phyloP scores from a whole-genome alignment of 306 rosid genomes.

The Cicer pinnatifidum region DNA sequence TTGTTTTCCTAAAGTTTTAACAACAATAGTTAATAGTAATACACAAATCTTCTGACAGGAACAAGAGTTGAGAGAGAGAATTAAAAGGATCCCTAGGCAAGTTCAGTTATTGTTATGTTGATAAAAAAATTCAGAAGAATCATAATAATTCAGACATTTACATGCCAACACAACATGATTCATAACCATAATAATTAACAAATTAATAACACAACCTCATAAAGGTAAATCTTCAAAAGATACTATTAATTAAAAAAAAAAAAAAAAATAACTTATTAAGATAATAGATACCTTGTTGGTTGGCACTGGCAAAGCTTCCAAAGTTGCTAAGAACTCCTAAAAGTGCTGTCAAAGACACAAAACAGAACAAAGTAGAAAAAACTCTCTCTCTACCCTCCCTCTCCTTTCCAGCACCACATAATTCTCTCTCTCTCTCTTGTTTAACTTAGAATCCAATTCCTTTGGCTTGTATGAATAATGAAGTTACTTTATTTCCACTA shows the following conservation, averaged over 20 bases:
- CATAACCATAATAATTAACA: slow-evolving; percentile 39
- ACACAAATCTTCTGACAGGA: slow-evolving; percentile 48
- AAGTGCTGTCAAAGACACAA: slow-evolving; percentile 38
- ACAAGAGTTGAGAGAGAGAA: slow-evolving; percentile 18
- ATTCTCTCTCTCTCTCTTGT: slow-evolving; percentile 37
- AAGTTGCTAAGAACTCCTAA: slow-evolving; percentile 30
- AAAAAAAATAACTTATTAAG: slow-evolving; percentile 32
- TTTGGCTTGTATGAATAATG: slow-evolving; percentile 46
- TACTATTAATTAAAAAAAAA: background rate
- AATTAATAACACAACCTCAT: slow-evolving; percentile 23
- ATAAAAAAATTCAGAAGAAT: slow-evolving; percentile 39
- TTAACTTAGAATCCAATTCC: slow-evolving; percentile 57
- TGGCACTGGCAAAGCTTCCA: slow-evolving; percentile 32
- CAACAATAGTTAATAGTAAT: background rate
- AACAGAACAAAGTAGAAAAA: slow-evolving; percentile 39
- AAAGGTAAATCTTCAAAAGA: slow-evolving; percentile 32
- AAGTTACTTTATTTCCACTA: slow-evolving; percentile 57
- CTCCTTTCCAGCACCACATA: slow-evolving; percentile 60
- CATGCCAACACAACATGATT: slow-evolving; percentile 31
- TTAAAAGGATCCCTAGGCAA: slow-evolving; percentile 55
- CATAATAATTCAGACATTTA: slow-evolving; percentile 40
- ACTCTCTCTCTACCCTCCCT: slow-evolving; percentile 48
- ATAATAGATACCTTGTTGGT: slow-evolving; percentile 49
- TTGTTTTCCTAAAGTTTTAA: slow-evolving; percentile 35
- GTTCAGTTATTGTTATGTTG: slow-evolving; percentile 33